These are phyloP conservation scores for Eragrostis nindensis DNA, from an alignment of 176 grass and related monocot genomes.

Conservation along the genomic window DNA sequence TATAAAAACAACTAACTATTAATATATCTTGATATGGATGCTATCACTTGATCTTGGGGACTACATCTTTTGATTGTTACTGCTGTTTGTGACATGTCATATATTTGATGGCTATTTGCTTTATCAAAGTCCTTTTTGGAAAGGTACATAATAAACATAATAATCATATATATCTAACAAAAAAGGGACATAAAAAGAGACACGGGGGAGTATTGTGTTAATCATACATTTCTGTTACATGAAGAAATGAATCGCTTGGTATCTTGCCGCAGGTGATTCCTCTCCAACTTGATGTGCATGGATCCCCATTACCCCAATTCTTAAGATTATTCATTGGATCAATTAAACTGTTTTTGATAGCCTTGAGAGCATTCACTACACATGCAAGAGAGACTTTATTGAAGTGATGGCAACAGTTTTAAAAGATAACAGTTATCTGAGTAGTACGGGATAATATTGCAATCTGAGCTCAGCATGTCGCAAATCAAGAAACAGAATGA, in stretches of 20 bases:
- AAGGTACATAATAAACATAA: neutral
- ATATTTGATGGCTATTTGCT: slow-evolving; percentile 9
- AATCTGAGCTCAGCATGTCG: neutral
- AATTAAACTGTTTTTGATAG: slow-evolving; percentile 59
- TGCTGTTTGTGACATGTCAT: neutral
- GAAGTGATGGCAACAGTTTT: slow-evolving; percentile 9
- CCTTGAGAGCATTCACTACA: slow-evolving; percentile 66
- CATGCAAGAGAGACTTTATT: slow-evolving; percentile 18
- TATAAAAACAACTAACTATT: neutral
- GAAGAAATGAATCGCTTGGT: slow-evolving; percentile 54
- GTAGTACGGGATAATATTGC: slow-evolving; percentile 9
- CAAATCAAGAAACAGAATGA: neutral
- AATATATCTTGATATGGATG: neutral
- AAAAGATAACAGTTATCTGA: neutral
- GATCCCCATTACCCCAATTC: slow-evolving; percentile 82
- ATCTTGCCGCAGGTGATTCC: slow-evolving; percentile 60
- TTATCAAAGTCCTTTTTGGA: slow-evolving; percentile 9
- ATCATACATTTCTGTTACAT: slow-evolving; percentile 80
- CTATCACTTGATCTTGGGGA: neutral
- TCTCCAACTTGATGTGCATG: slow-evolving; percentile 80
- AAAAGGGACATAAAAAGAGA: neutral
- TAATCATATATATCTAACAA: no score
- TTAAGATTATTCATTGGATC: slow-evolving; percentile 75
- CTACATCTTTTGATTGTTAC: neutral
- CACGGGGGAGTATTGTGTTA: neutral